These are phyloP conservation scores for Penicillium aurantiogriseum DNA, from an alignment of 2,329 filamentous ascomycete species.

Conservation along the genomic window DNA sequence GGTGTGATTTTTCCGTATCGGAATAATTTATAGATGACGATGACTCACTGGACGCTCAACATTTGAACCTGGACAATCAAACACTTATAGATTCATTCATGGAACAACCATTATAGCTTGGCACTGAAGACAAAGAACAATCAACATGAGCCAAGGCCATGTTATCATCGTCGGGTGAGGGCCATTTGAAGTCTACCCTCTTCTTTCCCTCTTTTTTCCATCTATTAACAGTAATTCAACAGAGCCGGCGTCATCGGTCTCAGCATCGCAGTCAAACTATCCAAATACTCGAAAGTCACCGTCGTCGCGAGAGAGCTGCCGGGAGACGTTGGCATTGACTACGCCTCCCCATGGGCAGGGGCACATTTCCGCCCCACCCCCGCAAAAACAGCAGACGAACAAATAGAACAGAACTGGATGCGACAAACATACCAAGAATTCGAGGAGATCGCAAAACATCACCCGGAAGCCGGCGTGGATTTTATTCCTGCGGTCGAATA, in stretches of 20 bases:
- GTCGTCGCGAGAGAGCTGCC: constrained; percentile 9
- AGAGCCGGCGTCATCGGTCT: neutral
- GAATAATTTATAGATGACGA: neutral
- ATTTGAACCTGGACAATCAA: neutral
- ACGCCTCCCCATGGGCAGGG: constrained; percentile 10
- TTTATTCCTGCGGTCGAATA: constrained; percentile 10
- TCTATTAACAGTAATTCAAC: neutral
- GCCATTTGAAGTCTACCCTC: neutral
- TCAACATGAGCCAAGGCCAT: neutral
- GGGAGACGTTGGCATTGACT: neutral
- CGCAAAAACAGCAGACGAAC: constrained; percentile 6
- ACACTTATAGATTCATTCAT: no score
- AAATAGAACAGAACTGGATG: constrained; percentile 9
- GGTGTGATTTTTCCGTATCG: neutral
- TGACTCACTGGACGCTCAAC: neutral
- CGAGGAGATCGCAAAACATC: neutral
- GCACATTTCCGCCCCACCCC: constrained; percentile 13
- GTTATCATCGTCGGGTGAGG: neutral
- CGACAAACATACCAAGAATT: constrained; percentile 9
- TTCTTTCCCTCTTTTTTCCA: neutral
- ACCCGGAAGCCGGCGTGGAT: constrained; percentile 6
- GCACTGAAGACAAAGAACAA: neutral
- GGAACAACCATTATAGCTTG: neutral
- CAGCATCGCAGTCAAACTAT: neutral
- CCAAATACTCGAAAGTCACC: neutral